Percentiles rank a stretch among this genome's conserved stretches.
These are phyloP conservation scores for Blastocystis sp. DNA, from an alignment of 352 stramenopile species.

Conservation along the genomic window DNA sequence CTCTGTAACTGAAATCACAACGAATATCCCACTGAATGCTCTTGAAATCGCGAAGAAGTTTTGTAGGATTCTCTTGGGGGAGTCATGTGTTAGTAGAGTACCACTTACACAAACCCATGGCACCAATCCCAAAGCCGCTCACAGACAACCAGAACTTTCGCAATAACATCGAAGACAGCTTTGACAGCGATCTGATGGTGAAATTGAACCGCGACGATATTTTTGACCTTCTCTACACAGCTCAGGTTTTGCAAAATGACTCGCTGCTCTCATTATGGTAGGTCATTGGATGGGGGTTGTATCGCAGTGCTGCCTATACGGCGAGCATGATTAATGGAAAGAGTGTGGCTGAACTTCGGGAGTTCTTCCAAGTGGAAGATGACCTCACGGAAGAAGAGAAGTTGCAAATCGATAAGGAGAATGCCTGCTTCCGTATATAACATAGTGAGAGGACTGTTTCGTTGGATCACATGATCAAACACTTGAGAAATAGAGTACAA, in stretches of 20 bases:
- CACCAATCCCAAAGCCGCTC: slow-evolving; percentile 24
- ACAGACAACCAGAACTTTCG: slow-evolving; percentile 36
- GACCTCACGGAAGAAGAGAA: slow-evolving; percentile 54
- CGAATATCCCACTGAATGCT: slow-evolving; percentile 8
- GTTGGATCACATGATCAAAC: neutral
- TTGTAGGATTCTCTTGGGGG: neutral
- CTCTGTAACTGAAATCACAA: neutral
- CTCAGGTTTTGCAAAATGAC: slow-evolving; percentile 33
- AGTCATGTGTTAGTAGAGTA: slow-evolving; percentile 2
- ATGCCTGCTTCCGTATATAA: slow-evolving; percentile 50
- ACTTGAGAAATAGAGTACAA: neutral
- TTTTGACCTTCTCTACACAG: slow-evolving; percentile 32
- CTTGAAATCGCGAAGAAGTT: slow-evolving; percentile 29
- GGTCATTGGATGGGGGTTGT: neutral
- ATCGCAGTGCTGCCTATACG: slow-evolving; percentile 34
- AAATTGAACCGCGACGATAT: slow-evolving; percentile 31
- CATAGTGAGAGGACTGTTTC: neutral
- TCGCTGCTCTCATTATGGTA: slow-evolving; percentile 35
- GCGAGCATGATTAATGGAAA: slow-evolving; percentile 55
- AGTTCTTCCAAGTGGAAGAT: slow-evolving; percentile 52
- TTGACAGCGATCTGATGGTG: slow-evolving; percentile 40
- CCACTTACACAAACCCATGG: slow-evolving; percentile 45
- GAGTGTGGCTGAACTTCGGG: slow-evolving; percentile 30
- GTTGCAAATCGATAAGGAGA: slow-evolving; percentile 54
- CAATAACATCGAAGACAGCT: slow-evolving; percentile 37